Base-by-base conservation (phyloP, 1,284 basidiomycete species). In the Filobasidium uniguttulatum region DNA sequence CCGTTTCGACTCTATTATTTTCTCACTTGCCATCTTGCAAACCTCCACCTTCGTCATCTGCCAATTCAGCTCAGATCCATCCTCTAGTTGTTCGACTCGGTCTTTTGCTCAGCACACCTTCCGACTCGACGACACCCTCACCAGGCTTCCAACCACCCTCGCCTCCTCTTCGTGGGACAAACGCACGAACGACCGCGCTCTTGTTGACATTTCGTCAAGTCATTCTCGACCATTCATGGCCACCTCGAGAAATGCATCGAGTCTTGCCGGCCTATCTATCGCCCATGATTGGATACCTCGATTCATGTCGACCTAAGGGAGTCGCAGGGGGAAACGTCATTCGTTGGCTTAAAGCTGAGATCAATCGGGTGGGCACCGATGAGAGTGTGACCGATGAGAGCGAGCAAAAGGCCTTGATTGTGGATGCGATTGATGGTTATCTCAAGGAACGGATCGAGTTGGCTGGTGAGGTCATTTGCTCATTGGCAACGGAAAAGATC, bases 401-500 rank as follows among this genome's bases (percentile, higher is more conserved):
- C 63, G 59, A 94, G 85, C 91, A 93, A 26, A 97, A 96, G 71
- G 77, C 85, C 59, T 75, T 77, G 8, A 72, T 99, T 7, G 83
- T 85, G 59, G 75, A 77, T 44, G 83, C 85, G 57, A 97, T 99
- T 56, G 88, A 93, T 63, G 80, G 83, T 56, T 99, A 96, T 67
- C 85, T 97, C 57, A 80, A 83, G 26, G 93, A 98, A 68, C 78
- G 91, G 37, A 96, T 99, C 60, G 81, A 88, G 50, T 77, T 88
- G 44, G 94, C 94, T 5, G 91, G 85, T 66, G 80, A 90, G 64
- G 87, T 97, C 53, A 98, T 99, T 52, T 81, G 87, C 60, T 80
- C 85, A 55, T 79, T 84, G 46, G 88, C 90, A 1, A 78, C 80
- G 46, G 84, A 81, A 62, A 98, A 97, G 73, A 96, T 99, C 64